Evolutionary conservation across 495 filamentous ascomycete genomes (phyloP), one percentile per base, ranked within the genome.

Genomic region (Amniculicola lignicola): DNA sequence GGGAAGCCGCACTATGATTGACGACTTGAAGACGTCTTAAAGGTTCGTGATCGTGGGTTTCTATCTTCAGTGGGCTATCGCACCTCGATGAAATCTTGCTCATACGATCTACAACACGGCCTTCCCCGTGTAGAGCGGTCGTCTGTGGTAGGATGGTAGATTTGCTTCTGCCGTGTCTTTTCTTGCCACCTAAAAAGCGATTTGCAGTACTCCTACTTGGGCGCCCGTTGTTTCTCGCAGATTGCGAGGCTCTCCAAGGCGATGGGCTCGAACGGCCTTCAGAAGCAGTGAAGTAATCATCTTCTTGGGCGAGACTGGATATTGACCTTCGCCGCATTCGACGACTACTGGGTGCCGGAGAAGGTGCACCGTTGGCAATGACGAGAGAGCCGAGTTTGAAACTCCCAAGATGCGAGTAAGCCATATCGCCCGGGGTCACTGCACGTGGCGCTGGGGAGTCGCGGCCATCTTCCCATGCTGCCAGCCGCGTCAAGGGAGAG

Each of bases 291-390:
- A 63, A 69, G 45, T 69, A 69, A 23, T 64, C 67, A 2, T 65
- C 67, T 33, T 65, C 64, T 19, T 57, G 29, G 22, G 45, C 24
- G 2, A 53, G 6, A 31, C 47, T 39, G 1, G 28, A 41, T 35
- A 35, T 59, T 7, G 58, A 51, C 11, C 29, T 51, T 23, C 47
- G 36, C 15, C 36, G 60, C 16, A 46, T 22, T 14, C 14, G 29
- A 11, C 24, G 38, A 7, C 50, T 18, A 28, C 62, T 68, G 11
- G 69, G 64, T 15, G 70, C 68, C 14, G 71, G 71, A 4, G 71
- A 71, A 9, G 70, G 58, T 7, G 65, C 63, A 9, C 71, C 71
- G 44, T 73, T 73, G 15, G 68, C 72, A 11, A 73, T 61, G 14
- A 59, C 47, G 2, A 73, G 59, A 1, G 68, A 68, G n/a, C 71